Evolutionary conservation across 768 basidiomycete species (phyloP).

Genomic region (Podaxis sp.): DNA sequence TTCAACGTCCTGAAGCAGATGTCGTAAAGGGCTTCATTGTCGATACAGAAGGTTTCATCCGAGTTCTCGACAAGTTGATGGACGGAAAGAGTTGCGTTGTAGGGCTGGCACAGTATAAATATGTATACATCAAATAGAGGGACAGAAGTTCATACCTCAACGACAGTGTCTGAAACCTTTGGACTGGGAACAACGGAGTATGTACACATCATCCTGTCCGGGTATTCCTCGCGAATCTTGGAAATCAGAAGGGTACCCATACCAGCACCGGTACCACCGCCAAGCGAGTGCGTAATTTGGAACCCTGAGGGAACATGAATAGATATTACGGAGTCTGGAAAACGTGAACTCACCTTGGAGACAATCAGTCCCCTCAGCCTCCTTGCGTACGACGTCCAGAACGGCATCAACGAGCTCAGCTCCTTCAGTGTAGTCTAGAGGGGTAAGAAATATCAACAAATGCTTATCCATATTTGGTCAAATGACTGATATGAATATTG

Average conservation of each 20-base stretch:
- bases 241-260: constrained; percentile 99
- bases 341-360: constrained; percentile 75
- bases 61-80: constrained; percentile 99
- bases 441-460: constrained; percentile 6
- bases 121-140: not conserved
- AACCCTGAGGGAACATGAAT: constrained; percentile 57
- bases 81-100: constrained; percentile 97
- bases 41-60: constrained; percentile 99
- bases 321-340: constrained; percentile 3
- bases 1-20: constrained; percentile 99
- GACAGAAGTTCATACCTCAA: constrained; percentile 57
- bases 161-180: constrained; percentile 98
- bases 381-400: constrained; percentile 97
- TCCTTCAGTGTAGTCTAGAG: constrained; percentile 83
- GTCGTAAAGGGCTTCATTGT: constrained; percentile 98
- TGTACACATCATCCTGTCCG: constrained; percentile 99
- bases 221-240: constrained; percentile 98
- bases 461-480: constrained; percentile 14
- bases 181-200: constrained; percentile 98
- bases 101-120: constrained; percentile 53
- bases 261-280: constrained; percentile 99
- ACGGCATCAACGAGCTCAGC: constrained; percentile 99
- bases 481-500: constrained; percentile 13
- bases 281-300: constrained; percentile 98
- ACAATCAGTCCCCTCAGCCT: constrained; percentile 96